A percentile compares a stretch with the other conserved stretches of the same genome.
Conservation (phyloP, 305 asterid species). For the Nicotiana rustica region DNA sequence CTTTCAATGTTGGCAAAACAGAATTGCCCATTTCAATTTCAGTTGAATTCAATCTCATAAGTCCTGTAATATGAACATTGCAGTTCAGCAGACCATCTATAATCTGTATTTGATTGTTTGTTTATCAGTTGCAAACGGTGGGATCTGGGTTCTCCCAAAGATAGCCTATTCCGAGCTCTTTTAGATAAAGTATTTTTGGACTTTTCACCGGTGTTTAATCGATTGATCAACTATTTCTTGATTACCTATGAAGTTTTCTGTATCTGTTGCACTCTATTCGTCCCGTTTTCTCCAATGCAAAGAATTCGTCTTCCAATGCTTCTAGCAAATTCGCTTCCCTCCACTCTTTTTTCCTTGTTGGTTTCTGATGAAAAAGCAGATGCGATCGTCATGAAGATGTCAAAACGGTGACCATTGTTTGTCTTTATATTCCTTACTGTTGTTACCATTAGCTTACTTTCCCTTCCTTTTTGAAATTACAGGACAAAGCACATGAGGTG, state of each 20-base stretch:
- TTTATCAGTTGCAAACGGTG: background rate
- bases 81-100: background rate
- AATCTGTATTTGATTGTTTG: background rate
- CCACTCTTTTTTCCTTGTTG: background rate
- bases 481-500: constrained; percentile 87
- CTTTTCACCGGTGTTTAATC: background rate
- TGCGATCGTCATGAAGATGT: too few species aligned
- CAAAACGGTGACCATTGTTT: too few species aligned
- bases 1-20: constrained; percentile 63
- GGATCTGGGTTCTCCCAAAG: background rate
- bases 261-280: background rate
- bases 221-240: background rate
- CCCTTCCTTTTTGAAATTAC: constrained; percentile 31
- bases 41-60: constrained; percentile 24
- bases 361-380: background rate
- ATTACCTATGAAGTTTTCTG: background rate
- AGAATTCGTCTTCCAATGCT: background rate
- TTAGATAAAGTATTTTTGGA: background rate
- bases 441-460: background rate
- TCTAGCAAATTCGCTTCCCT: background rate
- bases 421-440: background rate
- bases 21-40: constrained; percentile 44
- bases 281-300: background rate
- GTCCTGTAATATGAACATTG: constrained; percentile 67
- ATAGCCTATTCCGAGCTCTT: background rate